Base-by-base conservation (phyloP, 2,329 filamentous ascomycete species). In the Beauveria sp. region DNA sequence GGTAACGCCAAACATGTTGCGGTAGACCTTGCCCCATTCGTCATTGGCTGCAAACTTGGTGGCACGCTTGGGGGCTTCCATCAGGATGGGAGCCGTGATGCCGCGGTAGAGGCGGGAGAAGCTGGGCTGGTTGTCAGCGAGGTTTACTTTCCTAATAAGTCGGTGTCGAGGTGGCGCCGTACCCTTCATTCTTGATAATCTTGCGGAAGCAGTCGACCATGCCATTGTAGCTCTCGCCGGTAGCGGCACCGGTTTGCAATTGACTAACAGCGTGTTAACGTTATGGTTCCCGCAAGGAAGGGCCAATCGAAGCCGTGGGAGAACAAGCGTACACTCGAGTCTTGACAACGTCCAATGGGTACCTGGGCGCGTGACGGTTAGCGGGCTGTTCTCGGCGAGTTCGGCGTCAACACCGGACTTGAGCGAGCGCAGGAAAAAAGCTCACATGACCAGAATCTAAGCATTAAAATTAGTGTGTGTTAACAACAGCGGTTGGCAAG, bases 41-140 rank as follows among this genome's bases (percentile, higher is more conserved):
- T 99, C 95, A 78, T 99, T 99, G 78, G 95, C 95, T 52, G 95
- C 93, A 77, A 99, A 99, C 78, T 99, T 99, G 80, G 91, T 98
- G 49, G 93, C 93, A 78, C 92, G 86, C 85, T 96, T 96, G 70
- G 79, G 77, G 63, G 93, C 93, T 78, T 98, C 93, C 93, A 99
- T 99, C 67, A 98, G 84, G 72, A 99, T 98, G 56, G 95, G 95
- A 28, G 95, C 93, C 50, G 85, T 87, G 76, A 99, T 99, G 72
- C 95, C 95, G 68, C 95, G 91, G 81, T 99, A 99, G 64, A 99
- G 83, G 67, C 93, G 87, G 65, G 91, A 95, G 76, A 90, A 87
- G 63, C 91, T 95, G 69, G 53, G n/a, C 6, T 16, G 20, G 5
- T n/a, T 42, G 60, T 63, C 40, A 64, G 58, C 59, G 45, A 38